A percentile compares a stretch with the other conserved stretches of the same genome.
phyloP scores from a whole-genome alignment of 768 basidiomycete genomes.

The Cystofilobasidium ferigula region DNA sequence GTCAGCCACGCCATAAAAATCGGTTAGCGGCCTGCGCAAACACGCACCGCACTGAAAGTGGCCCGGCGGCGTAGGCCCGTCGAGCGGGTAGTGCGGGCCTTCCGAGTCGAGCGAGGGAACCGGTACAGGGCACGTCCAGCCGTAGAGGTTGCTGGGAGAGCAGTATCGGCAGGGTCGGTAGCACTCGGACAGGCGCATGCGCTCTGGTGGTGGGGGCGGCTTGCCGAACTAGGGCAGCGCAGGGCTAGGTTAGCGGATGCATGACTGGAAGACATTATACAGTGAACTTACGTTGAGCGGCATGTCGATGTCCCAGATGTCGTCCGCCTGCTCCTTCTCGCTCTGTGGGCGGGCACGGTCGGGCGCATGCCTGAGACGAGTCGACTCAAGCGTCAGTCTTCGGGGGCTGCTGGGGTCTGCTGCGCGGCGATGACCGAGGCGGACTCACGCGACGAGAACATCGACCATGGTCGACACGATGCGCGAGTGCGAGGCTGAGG shows the following conservation, averaged over 20 bases:
- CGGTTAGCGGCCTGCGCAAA: not conserved
- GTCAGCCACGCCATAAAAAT: too few relatives aligned
- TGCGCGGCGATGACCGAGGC: too few relatives aligned
- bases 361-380: slow-evolving; percentile 12
- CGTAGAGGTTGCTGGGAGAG: slow-evolving; percentile 3
- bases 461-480: slow-evolving; percentile 11
- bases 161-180: slow-evolving; percentile 20
- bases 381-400: too few relatives aligned
- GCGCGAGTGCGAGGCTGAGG: slow-evolving; percentile 10
- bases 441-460: slow-evolving; percentile 17
- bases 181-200: slow-evolving; percentile 13
- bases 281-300: not conserved
- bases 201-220: slow-evolving; percentile 13
- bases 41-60: slow-evolving; percentile 14
- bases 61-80: slow-evolving; percentile 21
- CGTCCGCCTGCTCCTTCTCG: slow-evolving; percentile 20
- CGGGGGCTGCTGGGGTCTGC: not conserved
- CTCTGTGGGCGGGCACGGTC: slow-evolving; percentile 11
- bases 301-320: slow-evolving; percentile 13
- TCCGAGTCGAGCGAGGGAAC: slow-evolving; percentile 8
- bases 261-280: not conserved
- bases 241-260: not conserved
- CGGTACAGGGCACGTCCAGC: slow-evolving; percentile 15
- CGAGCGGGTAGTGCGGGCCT: slow-evolving; percentile 14
- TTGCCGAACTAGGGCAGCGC: slow-evolving; percentile 2